These are phyloP conservation scores for Phyllachora maydis DNA, from an alignment of 2,329 filamentous ascomycete genomes.

Conservation along the genomic window DNA sequence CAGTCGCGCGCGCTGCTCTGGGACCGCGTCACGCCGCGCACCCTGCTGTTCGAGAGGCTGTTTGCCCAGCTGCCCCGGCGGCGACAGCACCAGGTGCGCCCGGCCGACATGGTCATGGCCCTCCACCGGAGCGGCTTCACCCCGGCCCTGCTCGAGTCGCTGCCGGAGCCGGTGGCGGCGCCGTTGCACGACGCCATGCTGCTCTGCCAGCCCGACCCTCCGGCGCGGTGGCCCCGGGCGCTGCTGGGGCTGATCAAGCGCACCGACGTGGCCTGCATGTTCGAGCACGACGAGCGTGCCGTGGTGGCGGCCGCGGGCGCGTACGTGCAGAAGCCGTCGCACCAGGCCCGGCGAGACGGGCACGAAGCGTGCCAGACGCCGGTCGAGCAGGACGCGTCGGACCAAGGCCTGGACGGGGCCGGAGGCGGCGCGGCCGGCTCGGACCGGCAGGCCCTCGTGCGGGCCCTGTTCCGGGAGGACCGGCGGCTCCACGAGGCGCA, in stretches of 20 bases:
- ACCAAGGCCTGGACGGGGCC: too few relatives aligned
- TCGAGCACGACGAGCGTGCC: conserved; percentile 23
- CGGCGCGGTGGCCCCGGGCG: conserved; percentile 50
- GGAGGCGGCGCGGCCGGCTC: conserved; percentile 67
- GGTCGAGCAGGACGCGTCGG: too few relatives aligned
- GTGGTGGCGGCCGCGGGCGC: too few relatives aligned
- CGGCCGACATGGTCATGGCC: conserved; percentile 48
- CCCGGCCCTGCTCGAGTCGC: conserved; percentile 48
- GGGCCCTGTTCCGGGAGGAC: conserved; percentile 79
- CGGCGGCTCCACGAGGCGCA: conserved; percentile 74
- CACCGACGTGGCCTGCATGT: conserved; percentile 54
- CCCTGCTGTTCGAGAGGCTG: conserved; percentile 49
- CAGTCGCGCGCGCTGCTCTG: conserved; percentile 17
- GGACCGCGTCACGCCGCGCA: conserved; percentile 38
- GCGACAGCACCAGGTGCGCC: conserved; percentile 26
- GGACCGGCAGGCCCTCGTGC: conserved; percentile 65
- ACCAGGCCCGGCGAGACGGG: too few relatives aligned
- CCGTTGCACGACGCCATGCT: conserved; percentile 69
- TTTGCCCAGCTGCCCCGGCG: conserved; percentile 44
- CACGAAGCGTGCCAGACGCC: too few relatives aligned
- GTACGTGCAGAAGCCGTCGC: too few relatives aligned
- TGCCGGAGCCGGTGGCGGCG: conserved; percentile 68
- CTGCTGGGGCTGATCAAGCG: conserved; percentile 61
- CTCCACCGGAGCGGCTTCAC: conserved; percentile 53
- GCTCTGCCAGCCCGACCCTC: conserved; percentile 67